Base-by-base conservation (phyloP, 345 rosid species). In the Excoecaria cochinchinensis region DNA sequence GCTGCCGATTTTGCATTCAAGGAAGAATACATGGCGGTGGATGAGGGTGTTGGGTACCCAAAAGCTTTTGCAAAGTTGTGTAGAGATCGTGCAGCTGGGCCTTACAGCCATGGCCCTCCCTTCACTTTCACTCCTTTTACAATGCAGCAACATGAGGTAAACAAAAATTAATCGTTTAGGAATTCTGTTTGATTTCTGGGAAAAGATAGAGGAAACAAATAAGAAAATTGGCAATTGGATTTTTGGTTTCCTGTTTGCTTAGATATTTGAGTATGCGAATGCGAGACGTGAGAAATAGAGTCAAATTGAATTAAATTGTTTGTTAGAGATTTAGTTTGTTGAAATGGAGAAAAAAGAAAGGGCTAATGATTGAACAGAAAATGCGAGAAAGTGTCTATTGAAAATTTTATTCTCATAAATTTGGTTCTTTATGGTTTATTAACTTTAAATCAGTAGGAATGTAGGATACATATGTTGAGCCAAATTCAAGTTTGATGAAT, bases 11-110 rank as follows among this genome's bases (percentile, higher is more conserved):
- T 66, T 39, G 69, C 72, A 6, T 83, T 91, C 84, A 68, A 83
- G 7, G 86, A 90, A 31, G 89, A 87, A 21, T 97, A 95, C 48
- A 61, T 88, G 80, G 84, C 38, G 9, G 83, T 91, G 31, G 93
- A 90, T 6, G 89, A 87, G 72, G 84, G 90, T 67, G 85, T 88
- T 3, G 98, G 98, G 5, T 93, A 84, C 83, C 98, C 99, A 7
- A 83, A 78, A 82, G 95, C 97, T 47, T 93, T 86, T 57, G 91
- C 91, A 0, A 90, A 83, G 82, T 83, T 91, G 68, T 91, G 93
- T 80, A 81, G 89, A 60, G 92, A 86, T 73, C 78, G 81, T 0
- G 73, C 79, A 10, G 72, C 42, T 52, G 75, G 78, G 5, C 82
- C 85, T 6, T 90, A 79, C 74, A 75, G 44, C 74, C 75, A 74